phyloP scores from a whole-genome alignment of 2,329 filamentous ascomycete genomes.

The Epichloe gansuensis region DNA sequence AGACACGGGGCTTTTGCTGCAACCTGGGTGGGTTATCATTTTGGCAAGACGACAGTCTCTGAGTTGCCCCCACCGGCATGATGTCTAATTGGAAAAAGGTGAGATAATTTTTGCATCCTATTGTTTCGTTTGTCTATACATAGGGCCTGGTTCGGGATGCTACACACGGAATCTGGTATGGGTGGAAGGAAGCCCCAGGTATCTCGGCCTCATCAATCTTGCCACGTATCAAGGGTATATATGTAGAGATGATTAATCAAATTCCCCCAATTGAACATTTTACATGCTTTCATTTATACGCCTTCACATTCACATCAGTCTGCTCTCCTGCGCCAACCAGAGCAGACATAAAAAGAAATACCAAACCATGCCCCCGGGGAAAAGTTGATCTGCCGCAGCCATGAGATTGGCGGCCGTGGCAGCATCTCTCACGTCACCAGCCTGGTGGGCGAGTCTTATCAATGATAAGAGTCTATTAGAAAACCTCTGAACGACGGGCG shows the following conservation, averaged over 20 bases:
- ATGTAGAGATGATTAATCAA: too few relatives aligned
- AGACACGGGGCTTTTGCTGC: not conserved
- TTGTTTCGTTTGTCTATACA: too few relatives aligned
- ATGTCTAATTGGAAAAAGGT: slow-evolving; percentile 54
- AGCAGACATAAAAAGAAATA: slow-evolving; percentile 59
- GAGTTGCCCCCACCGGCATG: too few relatives aligned
- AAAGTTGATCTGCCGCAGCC: slow-evolving; percentile 29
- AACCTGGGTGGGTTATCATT: not conserved
- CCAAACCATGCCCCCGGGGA: slow-evolving; percentile 62
- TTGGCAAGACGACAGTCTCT: slow-evolving; percentile 25
- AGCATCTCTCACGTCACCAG: slow-evolving; percentile 67
- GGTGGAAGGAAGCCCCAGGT: too few relatives aligned
- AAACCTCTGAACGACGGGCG: too few relatives aligned
- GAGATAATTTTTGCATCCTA: too few relatives aligned
- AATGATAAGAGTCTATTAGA: not conserved
- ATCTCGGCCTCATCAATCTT: too few relatives aligned
- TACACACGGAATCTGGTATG: too few relatives aligned
- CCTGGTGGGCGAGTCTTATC: slow-evolving; percentile 51
- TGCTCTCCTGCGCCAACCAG: slow-evolving; percentile 69
- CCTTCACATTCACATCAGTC: slow-evolving; percentile 16
- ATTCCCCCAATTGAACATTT: too few relatives aligned
- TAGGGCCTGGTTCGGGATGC: too few relatives aligned
- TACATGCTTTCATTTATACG: too few relatives aligned
- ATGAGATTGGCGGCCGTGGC: slow-evolving; percentile 10
- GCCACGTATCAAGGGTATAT: too few relatives aligned